Percentiles rank a stretch among this genome's conserved stretches.
phyloP scores from a whole-genome alignment of 148 eudicot species.

The Gaultheria prostrata region DNA sequence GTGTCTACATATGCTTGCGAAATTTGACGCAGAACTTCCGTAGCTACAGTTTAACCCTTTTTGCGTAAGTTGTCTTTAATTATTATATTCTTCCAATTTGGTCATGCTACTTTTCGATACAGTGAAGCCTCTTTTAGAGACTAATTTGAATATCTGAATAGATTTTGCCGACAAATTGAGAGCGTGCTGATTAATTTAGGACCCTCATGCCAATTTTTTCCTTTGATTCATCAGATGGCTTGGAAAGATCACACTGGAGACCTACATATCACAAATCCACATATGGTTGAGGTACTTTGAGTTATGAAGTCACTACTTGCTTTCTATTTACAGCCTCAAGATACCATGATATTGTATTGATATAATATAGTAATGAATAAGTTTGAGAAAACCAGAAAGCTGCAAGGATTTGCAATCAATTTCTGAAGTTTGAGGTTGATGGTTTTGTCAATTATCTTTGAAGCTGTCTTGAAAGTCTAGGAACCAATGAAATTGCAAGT shows the following conservation, averaged over 20 bases:
- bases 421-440: not conserved
- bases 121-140: not conserved
- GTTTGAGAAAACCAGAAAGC: not conserved
- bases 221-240: conserved; percentile 66
- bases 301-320: not conserved
- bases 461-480: not conserved
- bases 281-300: conserved; percentile 84
- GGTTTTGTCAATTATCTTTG: not conserved
- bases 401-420: not conserved
- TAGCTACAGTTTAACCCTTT: conserved; percentile 71
- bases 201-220: not conserved
- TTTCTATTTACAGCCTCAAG: not conserved
- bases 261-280: conserved; percentile 89
- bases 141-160: not conserved
- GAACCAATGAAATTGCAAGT: conserved; percentile 1
- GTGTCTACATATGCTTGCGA: conserved; percentile 89
- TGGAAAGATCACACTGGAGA: conserved; percentile 93
- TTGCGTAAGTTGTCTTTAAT: conserved; percentile 67
- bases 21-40: conserved; percentile 84
- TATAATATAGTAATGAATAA: not conserved
- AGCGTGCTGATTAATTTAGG: not conserved
- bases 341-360: not conserved
- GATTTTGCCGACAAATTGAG: not conserved
- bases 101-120: not conserved
- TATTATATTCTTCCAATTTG: not conserved